These are phyloP conservation scores for Penicillium frequentans DNA, from an alignment of 2,329 filamentous ascomycete species.

Conservation along the genomic window DNA sequence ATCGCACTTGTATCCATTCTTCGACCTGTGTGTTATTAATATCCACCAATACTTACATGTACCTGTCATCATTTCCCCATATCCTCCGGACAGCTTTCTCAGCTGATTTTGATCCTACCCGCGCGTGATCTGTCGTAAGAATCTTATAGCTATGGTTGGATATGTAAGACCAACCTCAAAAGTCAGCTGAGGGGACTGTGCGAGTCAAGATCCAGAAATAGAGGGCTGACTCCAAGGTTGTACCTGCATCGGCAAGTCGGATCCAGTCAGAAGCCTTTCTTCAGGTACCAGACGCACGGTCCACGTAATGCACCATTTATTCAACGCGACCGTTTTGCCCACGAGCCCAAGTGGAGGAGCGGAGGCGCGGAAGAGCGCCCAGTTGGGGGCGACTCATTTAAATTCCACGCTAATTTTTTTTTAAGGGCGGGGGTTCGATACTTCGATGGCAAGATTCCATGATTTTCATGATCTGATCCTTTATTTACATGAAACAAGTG, in stretches of 20 bases:
- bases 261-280: not conserved
- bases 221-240: not conserved
- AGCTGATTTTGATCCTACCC: not conserved
- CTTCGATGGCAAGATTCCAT: not conserved
- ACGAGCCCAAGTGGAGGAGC: not conserved
- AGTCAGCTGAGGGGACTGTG: not conserved
- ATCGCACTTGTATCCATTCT: not conserved
- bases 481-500: not conserved
- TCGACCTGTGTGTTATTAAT: not conserved
- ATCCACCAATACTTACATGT: not conserved
- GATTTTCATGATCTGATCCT: not conserved
- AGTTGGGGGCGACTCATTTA: not conserved
- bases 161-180: not conserved
- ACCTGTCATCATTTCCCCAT: not conserved
- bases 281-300: not conserved
- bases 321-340: not conserved
- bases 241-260: not conserved
- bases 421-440: not conserved
- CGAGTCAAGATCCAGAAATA: not conserved
- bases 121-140: not conserved
- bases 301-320: not conserved
- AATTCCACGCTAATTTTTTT: not conserved
- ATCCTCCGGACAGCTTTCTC: not conserved
- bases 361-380: not conserved
- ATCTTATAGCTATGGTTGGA: too few relatives aligned